Evolutionary conservation across 345 rosid species (phyloP).

Genomic region (Gossypium mustelinum): DNA sequence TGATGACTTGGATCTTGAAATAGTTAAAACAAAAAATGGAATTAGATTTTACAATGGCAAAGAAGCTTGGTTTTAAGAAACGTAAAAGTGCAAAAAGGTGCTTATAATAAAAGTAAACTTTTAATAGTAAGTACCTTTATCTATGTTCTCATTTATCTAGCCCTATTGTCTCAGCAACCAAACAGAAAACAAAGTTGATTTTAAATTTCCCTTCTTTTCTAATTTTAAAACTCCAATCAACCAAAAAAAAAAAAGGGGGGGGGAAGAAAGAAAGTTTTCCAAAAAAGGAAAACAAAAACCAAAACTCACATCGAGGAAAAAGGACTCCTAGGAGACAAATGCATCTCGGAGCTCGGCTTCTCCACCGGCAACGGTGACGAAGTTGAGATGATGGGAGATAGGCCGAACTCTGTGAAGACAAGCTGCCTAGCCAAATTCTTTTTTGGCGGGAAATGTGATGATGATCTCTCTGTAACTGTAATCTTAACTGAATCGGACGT

Average conservation of each 20-base stretch:
- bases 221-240: neutral
- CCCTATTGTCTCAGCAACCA: constrained; percentile 15
- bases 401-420: constrained; percentile 40
- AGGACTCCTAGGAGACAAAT: constrained; percentile 9
- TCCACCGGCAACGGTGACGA: constrained; percentile 14
- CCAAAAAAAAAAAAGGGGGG: neutral
- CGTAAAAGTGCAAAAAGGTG: neutral
- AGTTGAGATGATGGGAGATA: constrained; percentile 20
- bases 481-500: constrained; percentile 7
- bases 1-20: constrained; percentile 27
- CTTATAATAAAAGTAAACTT: neutral
- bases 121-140: neutral
- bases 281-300: neutral
- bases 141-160: neutral
- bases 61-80: neutral
- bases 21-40: neutral
- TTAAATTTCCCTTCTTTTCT: neutral
- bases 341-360: neutral
- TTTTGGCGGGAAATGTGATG: constrained; percentile 22
- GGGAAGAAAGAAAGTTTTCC: neutral
- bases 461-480: constrained; percentile 4
- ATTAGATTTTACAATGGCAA: neutral
- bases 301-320: constrained; percentile 16
- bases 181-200: neutral
- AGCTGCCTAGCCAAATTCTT: constrained; percentile 35